Evolutionary conservation across 1,139 yeast genomes (phyloP), one percentile per base, ranked within the genome.

Genomic region (Diutina scorzettiae): DNA sequence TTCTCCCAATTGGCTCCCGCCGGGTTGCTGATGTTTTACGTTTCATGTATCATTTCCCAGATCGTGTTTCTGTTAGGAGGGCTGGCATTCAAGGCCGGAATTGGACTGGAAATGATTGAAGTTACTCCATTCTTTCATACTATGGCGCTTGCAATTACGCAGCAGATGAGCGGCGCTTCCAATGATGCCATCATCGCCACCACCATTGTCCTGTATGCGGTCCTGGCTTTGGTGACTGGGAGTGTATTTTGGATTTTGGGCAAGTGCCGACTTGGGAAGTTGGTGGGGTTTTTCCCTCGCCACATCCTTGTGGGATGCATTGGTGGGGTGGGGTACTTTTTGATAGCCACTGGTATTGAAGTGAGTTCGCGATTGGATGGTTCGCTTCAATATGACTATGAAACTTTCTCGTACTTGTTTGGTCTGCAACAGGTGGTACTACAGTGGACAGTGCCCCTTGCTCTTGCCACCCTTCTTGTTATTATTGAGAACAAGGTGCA

Each of bases 91-190:
- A 78, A 76, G 48, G 74, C 91, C 7, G 96, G 95, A 8, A 80
- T 89, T 42, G 98, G 98, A 0, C 84, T 96, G 3, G 98, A 91
- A 62, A 91, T 91, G 98, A 91, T 91, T 50, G 98, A 91, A 59
- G 89, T 91, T 18, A 94, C 96, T 1, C 98, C 98, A 1, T 91
- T 91, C 58, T 91, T 91, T 66, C 98, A 91, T 55, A 74, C 94
- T 3, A 89, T 91, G 95, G 96, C 97, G 0, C 65, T 75, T 20
- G 69, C 81, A 4, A 79, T 91, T 40, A 64, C 78, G 54, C 58
- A 60, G 4, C 73, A 76, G 23, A 64, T 83, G 56, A 16, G 11
- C 5, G 30, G 29, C 23, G 34, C 33, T 5, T 78, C 79, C 1
- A 73, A 66, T 27, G 78, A 79, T 25, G 78, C 76, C 6, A 75